Evolutionary conservation across 768 basidiomycete genomes (phyloP).

Genomic region (Xerocomellus intermedius): DNA sequence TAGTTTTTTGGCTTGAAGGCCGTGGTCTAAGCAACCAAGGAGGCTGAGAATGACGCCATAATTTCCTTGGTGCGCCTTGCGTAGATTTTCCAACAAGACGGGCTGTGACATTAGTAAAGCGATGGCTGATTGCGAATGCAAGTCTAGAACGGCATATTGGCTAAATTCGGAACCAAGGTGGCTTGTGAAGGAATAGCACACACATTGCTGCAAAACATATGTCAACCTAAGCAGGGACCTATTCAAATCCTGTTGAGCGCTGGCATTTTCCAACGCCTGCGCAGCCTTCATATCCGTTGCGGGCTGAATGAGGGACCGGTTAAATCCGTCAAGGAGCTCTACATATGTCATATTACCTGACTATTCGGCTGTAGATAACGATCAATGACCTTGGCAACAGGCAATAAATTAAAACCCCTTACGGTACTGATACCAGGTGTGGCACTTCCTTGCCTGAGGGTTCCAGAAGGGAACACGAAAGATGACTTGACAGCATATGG

Average conservation of each 20-base stretch:
- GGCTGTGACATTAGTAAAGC: slow-evolving; percentile 82
- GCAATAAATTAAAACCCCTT: slow-evolving; percentile 12
- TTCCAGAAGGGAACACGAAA: slow-evolving; percentile 7
- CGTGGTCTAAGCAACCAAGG: slow-evolving; percentile 89
- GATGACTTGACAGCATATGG: slow-evolving; percentile 59
- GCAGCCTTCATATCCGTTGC: slow-evolving; percentile 58
- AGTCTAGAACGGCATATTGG: slow-evolving; percentile 41
- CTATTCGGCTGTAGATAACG: slow-evolving; percentile 21
- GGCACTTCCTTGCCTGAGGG: slow-evolving; percentile 14
- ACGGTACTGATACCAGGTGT: slow-evolving; percentile 52
- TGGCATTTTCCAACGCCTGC: slow-evolving; percentile 71
- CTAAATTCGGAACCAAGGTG: not conserved
- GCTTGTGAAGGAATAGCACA: slow-evolving; percentile 13
- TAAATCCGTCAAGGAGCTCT: not conserved
- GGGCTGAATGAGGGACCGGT: slow-evolving; percentile 25
- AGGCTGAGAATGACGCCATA: slow-evolving; percentile 90
- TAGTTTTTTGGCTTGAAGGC: slow-evolving; percentile 78
- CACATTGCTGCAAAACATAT: slow-evolving; percentile 78
- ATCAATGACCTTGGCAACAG: not conserved
- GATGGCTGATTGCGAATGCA: slow-evolving; percentile 78
- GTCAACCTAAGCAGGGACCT: slow-evolving; percentile 75
- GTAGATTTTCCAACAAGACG: slow-evolving; percentile 76
- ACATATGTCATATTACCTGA: slow-evolving; percentile 24
- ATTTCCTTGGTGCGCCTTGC: slow-evolving; percentile 89
- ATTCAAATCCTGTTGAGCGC: slow-evolving; percentile 75